Evolutionary conservation across 805 yeast species (phyloP), one percentile per base, ranked within the genome.

Genomic region (Monosporozyma unispora): DNA sequence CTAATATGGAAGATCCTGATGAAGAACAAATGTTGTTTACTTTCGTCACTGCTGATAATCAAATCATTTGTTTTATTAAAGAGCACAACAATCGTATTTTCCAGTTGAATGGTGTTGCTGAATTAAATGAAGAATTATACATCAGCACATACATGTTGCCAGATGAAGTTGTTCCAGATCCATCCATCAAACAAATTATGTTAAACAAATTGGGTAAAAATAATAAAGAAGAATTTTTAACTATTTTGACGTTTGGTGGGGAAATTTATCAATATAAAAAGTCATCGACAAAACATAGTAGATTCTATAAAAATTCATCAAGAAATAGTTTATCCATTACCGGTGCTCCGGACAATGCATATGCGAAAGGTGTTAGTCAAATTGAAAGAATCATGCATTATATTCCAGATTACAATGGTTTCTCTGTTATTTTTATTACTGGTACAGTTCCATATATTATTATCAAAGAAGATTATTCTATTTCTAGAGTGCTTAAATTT

Each of bases 281-380:
- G 33, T 79, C 63, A 7, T 46, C 49, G 16, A 44, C 41, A 38
- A 56, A 58, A 44, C 49, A 46, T 46, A 60, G 61, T 45, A 54
- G 61, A 41, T 63, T 56, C 41, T 56, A 49, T 45, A 57, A 58
- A 39, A 56, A 56, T 48, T 40, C 54, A 3, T 21, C 47, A 1
- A 16, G 74, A 64, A 59, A 58, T 40, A 68, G 74, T 56, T 54
- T 72, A 19, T 64, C 73, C 3, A 73, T 83, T 10, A 80, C 87
- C 1, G 95, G 95, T 49, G 93, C 91, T 0, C 91, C 93, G 1
- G 84, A 80, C 49, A 84, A 84, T 63, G 84, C 90, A 1, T 83
- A 80, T 57, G 74, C 85, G 1, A 73, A 77, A 50, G 87, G 87
- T 41, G 67, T 65, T 53, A 52, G 84, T 83, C 0, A 73, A 4